Evolutionary conservation across 1,139 yeast genomes (phyloP), one percentile per base, ranked within the genome.

Genomic region (Trichomonascaceae sp.): DNA sequence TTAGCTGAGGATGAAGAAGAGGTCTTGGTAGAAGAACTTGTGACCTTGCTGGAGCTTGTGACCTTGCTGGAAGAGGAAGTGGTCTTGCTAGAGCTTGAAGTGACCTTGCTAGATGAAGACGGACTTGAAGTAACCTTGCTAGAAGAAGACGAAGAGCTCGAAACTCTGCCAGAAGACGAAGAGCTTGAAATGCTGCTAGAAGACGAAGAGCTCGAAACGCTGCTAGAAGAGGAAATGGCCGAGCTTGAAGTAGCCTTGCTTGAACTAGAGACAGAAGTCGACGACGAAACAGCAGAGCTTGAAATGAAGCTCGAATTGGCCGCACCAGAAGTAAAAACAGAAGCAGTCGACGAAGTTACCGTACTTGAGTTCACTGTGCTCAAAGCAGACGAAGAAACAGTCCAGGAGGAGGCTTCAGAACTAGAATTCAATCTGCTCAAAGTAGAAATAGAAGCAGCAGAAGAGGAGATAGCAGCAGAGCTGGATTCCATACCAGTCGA

Each of bases 211-310:
- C 22, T 12, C 4, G 43, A n/a, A 18, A 49, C 13, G 27, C 13
- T 18, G n/a, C 30, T 27, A 27, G 50, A 32, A 27, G 50, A 32
- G 5, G 27, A 4, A 12, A 9, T 9, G 6, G 27, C n/a, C 9
- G 27, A 32, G 19, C 22, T 12, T 12, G 43, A n/a, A 18, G 55
- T 48, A 41, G 53, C 56, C 8, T 63, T 55, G 3, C 55, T 55
- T 41, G 53, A 51, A 44, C 58, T 59, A 41, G 53, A 52, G 58
- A 50, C 12, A 59, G 48, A 20, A 59, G 54, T 17, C 56, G 55
- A 27, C 52, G 52, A 6, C 58, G 39, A 8, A 60, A 36, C 2
- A 47, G 15, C 41, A 38, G 45, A 27, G 10, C 32, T 27, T 27
- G 32, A 27, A 27, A 6, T 27, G 32, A 22, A 27, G 32, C 32